Conservation (phyloP, 1,284 basidiomycete genomes). For the Microbotryum intermedium region DNA sequence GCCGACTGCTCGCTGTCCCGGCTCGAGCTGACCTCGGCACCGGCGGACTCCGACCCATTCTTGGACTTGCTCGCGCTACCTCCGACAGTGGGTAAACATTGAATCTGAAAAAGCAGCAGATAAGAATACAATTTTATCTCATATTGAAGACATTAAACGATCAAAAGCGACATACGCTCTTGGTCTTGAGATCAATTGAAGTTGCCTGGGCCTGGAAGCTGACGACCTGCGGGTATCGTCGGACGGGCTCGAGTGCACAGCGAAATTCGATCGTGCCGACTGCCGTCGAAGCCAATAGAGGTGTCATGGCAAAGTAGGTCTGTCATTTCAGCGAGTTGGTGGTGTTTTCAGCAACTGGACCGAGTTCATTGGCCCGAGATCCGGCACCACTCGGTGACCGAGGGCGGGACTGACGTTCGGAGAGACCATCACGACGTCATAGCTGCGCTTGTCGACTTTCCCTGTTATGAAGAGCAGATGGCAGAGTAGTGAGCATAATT, state of each 20-base stretch:
- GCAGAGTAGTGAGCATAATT: background rate
- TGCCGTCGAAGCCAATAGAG: constrained; percentile 49
- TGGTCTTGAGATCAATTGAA: too few relatives aligned
- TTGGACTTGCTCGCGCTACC: too few relatives aligned
- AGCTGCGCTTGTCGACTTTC: constrained; percentile 36
- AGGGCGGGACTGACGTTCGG: background rate
- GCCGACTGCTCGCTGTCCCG: constrained; percentile 6
- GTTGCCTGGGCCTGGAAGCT: too few relatives aligned
- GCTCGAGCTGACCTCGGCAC: too few relatives aligned
- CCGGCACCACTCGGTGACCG: too few relatives aligned
- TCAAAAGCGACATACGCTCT: too few relatives aligned
- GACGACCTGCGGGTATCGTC: constrained; percentile 32
- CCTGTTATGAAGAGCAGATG: constrained; percentile 7
- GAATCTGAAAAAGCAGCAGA: constrained; percentile 36
- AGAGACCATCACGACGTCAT: constrained; percentile 25
- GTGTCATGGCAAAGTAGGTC: constrained; percentile 76
- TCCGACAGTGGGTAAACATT: constrained; percentile 30
- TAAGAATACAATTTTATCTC: too few relatives aligned
- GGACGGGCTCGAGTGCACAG: constrained; percentile 68
- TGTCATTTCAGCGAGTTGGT: constrained; percentile 47
- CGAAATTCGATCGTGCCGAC: constrained; percentile 76
- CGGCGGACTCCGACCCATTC: too few relatives aligned
- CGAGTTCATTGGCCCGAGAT: background rate
- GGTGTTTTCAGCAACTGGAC: constrained; percentile 10
- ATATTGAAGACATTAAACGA: too few relatives aligned